phyloP scores from a whole-genome alignment of 345 rosid genomes.

The Melastoma malabathricum region DNA sequence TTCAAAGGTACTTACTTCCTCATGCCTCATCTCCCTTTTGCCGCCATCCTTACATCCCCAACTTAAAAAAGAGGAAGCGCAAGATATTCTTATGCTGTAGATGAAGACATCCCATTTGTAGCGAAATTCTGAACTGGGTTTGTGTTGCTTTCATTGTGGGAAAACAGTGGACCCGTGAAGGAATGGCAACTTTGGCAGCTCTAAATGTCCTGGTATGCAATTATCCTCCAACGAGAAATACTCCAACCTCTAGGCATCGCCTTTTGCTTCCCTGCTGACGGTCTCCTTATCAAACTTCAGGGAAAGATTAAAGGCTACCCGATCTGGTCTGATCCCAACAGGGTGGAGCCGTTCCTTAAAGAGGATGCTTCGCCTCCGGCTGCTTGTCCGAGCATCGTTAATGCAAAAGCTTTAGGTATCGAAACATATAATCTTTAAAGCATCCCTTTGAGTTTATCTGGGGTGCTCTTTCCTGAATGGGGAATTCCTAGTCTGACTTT shows the following conservation, averaged over 20 bases:
- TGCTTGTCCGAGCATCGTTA: constrained; percentile 84
- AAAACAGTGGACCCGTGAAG: constrained; percentile 96
- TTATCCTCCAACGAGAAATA: no score
- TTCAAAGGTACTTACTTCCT: constrained; percentile 51
- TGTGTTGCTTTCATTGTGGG: neutral
- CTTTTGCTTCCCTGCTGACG: neutral
- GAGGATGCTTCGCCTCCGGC: constrained; percentile 69
- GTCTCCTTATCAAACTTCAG: constrained; percentile 15
- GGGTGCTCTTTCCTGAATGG: neutral
- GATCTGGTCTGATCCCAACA: constrained; percentile 63
- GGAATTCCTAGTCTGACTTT: constrained; percentile 4
- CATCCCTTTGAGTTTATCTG: neutral
- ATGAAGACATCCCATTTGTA: neutral
- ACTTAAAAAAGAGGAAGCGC: no score
- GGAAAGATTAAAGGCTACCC: constrained; percentile 94
- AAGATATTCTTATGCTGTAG: no score
- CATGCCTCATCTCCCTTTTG: neutral
- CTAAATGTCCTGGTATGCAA: constrained; percentile 70
- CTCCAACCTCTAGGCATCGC: no score
- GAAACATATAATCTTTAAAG: neutral
- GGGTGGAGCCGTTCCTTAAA: constrained; percentile 65
- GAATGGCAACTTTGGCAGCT: constrained; percentile 94
- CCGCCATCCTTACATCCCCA: no score
- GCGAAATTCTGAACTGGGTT: neutral
- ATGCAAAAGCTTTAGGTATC: constrained; percentile 67